Conservation (phyloP, 2,329 filamentous ascomycete genomes). For the Fusarium sp. region DNA sequence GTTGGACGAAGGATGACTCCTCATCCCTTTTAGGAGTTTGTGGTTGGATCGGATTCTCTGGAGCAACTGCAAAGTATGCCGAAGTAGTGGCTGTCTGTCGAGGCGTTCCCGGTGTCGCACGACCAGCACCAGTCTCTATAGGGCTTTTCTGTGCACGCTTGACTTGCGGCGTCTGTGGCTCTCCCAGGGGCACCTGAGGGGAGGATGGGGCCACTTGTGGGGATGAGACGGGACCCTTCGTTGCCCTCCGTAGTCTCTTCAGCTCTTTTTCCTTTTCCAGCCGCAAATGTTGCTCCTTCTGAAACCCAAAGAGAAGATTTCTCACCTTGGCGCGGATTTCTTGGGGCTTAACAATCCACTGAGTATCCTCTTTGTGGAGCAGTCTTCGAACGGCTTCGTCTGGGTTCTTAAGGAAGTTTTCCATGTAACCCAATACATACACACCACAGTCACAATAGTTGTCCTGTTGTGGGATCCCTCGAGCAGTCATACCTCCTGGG, state of each 20-base stretch:
- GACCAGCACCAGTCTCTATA: slow-evolving; percentile 13
- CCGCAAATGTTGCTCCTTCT: slow-evolving; percentile 66
- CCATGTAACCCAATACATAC: slow-evolving; percentile 86
- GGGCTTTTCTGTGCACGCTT: slow-evolving; percentile 19
- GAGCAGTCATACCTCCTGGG: slow-evolving; percentile 73
- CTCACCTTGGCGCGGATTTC: slow-evolving; percentile 76
- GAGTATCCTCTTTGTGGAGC: slow-evolving; percentile 67
- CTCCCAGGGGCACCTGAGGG: slow-evolving; percentile 27
- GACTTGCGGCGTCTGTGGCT: slow-evolving; percentile 26
- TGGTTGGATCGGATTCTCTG: slow-evolving; percentile 14
- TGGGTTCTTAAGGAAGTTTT: slow-evolving; percentile 83
- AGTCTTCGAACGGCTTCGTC: slow-evolving; percentile 76
- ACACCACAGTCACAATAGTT: slow-evolving; percentile 93
- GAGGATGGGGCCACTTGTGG: slow-evolving; percentile 35
- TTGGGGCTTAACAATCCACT: slow-evolving; percentile 68
- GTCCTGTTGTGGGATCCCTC: slow-evolving; percentile 80
- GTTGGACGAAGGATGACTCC: slow-evolving; percentile 32
- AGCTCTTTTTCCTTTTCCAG: slow-evolving; percentile 56
- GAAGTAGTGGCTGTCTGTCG: slow-evolving; percentile 21
- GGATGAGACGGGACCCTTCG: slow-evolving; percentile 44
- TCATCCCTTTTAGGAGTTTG: slow-evolving; percentile 24
- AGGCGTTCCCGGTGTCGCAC: slow-evolving; percentile 1
- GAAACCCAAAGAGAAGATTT: slow-evolving; percentile 72
- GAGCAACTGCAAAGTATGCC: slow-evolving; percentile 24
- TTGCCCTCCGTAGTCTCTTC: slow-evolving; percentile 50